These are phyloP conservation scores for Chaetomium strumarium DNA, from an alignment of 2,329 filamentous ascomycete species.

Conservation along the genomic window DNA sequence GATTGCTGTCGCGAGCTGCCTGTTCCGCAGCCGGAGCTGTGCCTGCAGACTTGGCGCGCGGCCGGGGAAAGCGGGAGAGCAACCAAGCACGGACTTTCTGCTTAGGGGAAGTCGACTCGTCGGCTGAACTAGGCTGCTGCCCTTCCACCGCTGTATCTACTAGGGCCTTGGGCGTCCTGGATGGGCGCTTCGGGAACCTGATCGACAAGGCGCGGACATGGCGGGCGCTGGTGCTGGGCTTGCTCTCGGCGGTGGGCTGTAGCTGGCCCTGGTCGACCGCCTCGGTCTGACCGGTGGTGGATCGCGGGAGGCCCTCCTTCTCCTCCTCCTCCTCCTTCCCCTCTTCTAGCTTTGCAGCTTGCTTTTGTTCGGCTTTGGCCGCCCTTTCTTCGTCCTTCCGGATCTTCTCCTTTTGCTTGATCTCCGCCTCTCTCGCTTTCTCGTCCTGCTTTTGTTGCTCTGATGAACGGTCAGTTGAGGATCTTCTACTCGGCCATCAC, in stretches of 20 bases:
- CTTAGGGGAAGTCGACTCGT: conserved; percentile 22
- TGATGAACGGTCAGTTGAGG: conserved; percentile 24
- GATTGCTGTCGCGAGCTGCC: not conserved
- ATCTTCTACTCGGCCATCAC: not conserved
- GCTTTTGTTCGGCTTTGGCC: conserved; percentile 43
- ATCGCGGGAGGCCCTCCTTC: conserved; percentile 6
- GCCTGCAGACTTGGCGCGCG: conserved; percentile 27
- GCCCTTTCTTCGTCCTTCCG: conserved; percentile 39
- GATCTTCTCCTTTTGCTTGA: conserved; percentile 53
- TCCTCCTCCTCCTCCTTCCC: conserved; percentile 31
- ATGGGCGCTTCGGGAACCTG: conserved; percentile 17
- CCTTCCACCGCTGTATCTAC: conserved; percentile 12
- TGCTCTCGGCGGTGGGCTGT: not conserved
- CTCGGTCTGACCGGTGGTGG: not conserved
- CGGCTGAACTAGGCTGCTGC: conserved; percentile 13
- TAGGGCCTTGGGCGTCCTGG: conserved; percentile 15
- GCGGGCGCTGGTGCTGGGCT: conserved; percentile 4
- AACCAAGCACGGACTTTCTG: conserved; percentile 39
- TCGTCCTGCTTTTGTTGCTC: conserved; percentile 42
- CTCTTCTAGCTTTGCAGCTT: conserved; percentile 40
- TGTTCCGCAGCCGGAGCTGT: not conserved
- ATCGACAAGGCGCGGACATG: conserved; percentile 18
- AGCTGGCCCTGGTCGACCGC: not conserved
- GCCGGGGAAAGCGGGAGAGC: conserved; percentile 35
- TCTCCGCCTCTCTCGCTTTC: conserved; percentile 32